Evolutionary conservation across 2,329 filamentous ascomycete species (phyloP).

Genomic region (Dactylellina cionopaga): DNA sequence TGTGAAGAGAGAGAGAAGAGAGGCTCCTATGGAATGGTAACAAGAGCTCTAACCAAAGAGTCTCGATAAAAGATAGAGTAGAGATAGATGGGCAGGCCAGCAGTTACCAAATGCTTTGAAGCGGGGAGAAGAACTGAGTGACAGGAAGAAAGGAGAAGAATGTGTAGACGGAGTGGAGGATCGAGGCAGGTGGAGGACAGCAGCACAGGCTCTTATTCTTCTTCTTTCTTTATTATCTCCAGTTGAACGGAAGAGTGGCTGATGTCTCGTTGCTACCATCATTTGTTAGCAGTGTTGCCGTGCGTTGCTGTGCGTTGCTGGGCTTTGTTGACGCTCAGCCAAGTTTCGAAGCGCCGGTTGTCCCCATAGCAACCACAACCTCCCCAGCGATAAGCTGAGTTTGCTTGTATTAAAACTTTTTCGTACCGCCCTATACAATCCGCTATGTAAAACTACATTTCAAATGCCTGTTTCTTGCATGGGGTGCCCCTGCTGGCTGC

Average conservation of each 20-base stretch:
- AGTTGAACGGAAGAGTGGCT: too few relatives aligned
- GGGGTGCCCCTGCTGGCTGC: too few relatives aligned
- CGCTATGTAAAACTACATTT: neutral
- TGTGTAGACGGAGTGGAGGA: constrained; percentile 43
- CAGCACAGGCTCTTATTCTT: too few relatives aligned
- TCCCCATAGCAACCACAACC: constrained; percentile 42
- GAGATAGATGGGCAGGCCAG: neutral
- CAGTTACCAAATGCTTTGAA: too few relatives aligned
- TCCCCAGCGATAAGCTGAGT: too few relatives aligned
- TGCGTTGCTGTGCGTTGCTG: constrained; percentile 2
- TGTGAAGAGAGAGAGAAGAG: neutral
- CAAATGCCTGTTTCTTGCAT: too few relatives aligned
- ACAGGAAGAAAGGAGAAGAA: constrained; percentile 4
- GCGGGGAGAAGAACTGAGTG: too few relatives aligned
- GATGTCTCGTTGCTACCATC: too few relatives aligned
- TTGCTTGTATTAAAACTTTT: too few relatives aligned
- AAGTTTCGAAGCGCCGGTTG: constrained; percentile 48
- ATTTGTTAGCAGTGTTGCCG: neutral
- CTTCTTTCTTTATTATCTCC: too few relatives aligned
- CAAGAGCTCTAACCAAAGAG: constrained; percentile 43
- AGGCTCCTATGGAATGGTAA: neutral
- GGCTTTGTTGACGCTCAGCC: constrained; percentile 38
- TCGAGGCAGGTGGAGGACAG: constrained; percentile 30
- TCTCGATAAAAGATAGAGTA: constrained; percentile 19
- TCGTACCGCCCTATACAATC: constrained; percentile 2